Percentiles rank a stretch among this genome's conserved stretches.
Evolutionary conservation across 1,284 basidiomycete species (phyloP).

Genomic region (Cutaneotrichosporon sp.): DNA sequence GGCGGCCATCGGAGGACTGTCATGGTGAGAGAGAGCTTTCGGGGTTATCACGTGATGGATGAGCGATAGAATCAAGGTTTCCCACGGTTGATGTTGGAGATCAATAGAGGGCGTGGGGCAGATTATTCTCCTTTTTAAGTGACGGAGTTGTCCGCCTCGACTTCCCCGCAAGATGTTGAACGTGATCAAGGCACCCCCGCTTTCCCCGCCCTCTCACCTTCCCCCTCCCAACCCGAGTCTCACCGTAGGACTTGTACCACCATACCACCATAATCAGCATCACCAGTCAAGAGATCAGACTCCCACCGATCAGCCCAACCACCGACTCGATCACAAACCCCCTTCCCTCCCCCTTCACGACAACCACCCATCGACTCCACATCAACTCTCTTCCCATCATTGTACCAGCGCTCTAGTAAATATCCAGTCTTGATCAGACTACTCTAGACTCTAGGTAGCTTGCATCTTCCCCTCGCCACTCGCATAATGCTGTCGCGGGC

Average conservation of each 20-base stretch:
- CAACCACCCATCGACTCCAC: not conserved
- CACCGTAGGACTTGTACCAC: no score
- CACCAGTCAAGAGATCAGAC: no score
- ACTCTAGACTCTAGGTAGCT: slow-evolving; percentile 1
- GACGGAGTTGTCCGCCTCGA: no score
- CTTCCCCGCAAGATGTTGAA: no score
- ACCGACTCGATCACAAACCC: no score
- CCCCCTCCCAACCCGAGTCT: no score
- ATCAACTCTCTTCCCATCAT: not conserved
- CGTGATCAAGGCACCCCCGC: no score
- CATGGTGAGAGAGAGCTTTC: not conserved
- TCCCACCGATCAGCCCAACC: not conserved
- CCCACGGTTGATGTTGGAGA: not conserved
- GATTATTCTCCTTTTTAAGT: no score
- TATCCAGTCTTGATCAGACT: not conserved
- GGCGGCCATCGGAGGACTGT: not conserved
- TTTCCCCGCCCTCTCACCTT: no score
- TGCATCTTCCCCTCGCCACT: not conserved
- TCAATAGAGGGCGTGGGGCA: no score
- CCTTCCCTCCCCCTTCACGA: not conserved
- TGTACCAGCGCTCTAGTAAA: not conserved
- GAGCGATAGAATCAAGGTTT: not conserved
- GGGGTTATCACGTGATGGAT: not conserved
- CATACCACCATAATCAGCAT: no score
- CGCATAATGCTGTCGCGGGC: slow-evolving; percentile 15